Percentiles rank a stretch among this genome's conserved stretches.
Evolutionary conservation across 2,329 filamentous ascomycete genomes (phyloP).

Genomic region (Dryadomyces sulphureus): DNA sequence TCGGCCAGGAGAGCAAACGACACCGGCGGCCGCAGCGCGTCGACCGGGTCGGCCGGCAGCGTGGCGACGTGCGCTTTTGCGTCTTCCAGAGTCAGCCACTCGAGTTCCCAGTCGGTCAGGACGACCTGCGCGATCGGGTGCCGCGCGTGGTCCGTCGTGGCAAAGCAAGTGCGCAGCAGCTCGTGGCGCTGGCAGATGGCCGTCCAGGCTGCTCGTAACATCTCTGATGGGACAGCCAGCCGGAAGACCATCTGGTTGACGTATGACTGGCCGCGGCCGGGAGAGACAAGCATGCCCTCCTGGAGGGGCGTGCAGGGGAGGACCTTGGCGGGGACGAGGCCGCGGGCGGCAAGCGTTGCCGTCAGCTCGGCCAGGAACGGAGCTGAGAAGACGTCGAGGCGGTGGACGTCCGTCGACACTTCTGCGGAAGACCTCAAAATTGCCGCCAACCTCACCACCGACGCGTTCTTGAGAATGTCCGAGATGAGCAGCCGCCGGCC

Average conservation of each 20-base stretch:
- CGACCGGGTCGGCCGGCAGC: conserved; percentile 22
- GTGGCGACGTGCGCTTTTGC: conserved; percentile 23
- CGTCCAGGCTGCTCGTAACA: conserved; percentile 46
- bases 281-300: conserved; percentile 66
- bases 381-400: conserved; percentile 15
- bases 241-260: conserved; percentile 57
- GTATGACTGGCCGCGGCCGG: conserved; percentile 38
- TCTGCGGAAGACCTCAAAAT: too few species aligned
- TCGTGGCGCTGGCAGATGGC: conserved; percentile 50
- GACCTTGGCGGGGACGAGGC: conserved; percentile 32
- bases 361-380: conserved; percentile 11
- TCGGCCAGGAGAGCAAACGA: too few species aligned
- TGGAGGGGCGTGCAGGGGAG: conserved; percentile 78
- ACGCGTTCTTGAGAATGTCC: conserved; percentile 51
- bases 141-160: conserved; percentile 42
- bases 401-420: neutral
- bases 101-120: conserved; percentile 28
- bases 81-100: conserved; percentile 20
- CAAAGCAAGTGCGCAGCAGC: conserved; percentile 66
- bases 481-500: conserved; percentile 47
- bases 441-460: conserved; percentile 49
- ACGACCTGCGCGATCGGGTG: conserved; percentile 62
- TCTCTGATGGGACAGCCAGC: conserved; percentile 32
- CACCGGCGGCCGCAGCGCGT: conserved; percentile 29
- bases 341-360: neutral